Evolutionary conservation across 1,284 basidiomycete species (phyloP).

Genomic region (Ustilago hordei): DNA sequence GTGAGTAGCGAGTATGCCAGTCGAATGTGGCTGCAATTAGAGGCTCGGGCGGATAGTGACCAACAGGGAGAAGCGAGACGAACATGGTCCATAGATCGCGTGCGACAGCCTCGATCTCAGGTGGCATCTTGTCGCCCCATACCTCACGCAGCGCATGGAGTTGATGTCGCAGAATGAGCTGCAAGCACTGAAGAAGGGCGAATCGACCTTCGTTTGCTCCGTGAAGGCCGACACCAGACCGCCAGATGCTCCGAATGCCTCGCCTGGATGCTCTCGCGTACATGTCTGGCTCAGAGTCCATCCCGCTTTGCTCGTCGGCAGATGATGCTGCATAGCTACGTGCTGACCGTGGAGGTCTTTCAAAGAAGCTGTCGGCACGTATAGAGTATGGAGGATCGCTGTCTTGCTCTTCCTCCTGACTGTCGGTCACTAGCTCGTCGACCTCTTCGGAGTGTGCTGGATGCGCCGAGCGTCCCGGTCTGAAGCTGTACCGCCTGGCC

Average conservation of each 20-base stretch:
- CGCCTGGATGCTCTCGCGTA: conserved; percentile 30
- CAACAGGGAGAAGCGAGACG: conserved; percentile 42
- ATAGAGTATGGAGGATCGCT: conserved; percentile 24
- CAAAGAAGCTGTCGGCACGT: conserved; percentile 46
- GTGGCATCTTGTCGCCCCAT: conserved; percentile 47
- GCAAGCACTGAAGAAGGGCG: conserved; percentile 52
- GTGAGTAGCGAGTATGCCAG: conserved; percentile 43
- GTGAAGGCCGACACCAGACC: conserved; percentile 39
- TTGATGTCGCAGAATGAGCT: conserved; percentile 59
- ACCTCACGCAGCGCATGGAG: conserved; percentile 42
- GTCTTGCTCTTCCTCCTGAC: conserved; percentile 6
- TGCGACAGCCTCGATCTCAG: conserved; percentile 54
- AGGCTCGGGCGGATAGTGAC: conserved; percentile 47
- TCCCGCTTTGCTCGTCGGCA: conserved; percentile 32
- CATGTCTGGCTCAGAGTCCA: conserved; percentile 32
- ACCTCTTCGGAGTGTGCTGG: conserved; percentile 10
- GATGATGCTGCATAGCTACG: conserved; percentile 38
- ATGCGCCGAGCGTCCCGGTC: conserved; percentile 14
- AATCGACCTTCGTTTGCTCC: conserved; percentile 47
- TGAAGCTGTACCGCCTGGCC: conserved; percentile 13
- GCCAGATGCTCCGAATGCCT: conserved; percentile 34
- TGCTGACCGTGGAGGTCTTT: conserved; percentile 12
- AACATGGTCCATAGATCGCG: conserved; percentile 62
- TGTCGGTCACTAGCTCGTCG: conserved; percentile 10
- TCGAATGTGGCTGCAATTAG: conserved; percentile 52